Evolutionary conservation across 2,329 filamentous ascomycete genomes (phyloP).

Genomic region (Phoma sp.): DNA sequence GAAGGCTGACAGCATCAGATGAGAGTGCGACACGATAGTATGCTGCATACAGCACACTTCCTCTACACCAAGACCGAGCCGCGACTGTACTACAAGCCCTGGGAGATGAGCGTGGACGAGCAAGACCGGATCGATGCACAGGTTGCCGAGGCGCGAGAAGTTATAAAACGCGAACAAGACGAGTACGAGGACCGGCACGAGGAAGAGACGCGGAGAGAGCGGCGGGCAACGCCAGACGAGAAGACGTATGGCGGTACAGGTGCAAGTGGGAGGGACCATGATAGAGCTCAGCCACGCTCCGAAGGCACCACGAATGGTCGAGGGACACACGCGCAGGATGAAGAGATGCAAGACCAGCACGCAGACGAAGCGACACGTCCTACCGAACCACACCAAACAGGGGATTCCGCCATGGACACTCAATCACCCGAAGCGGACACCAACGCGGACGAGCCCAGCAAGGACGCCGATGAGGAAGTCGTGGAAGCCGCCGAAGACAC

Average conservation of each 20-base stretch:
- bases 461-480: constrained; percentile 70
- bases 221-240: constrained; percentile 18
- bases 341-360: constrained; percentile 37
- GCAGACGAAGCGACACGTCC: constrained; percentile 26
- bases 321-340: constrained; percentile 28
- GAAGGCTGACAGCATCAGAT: constrained; percentile 63
- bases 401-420: constrained; percentile 29
- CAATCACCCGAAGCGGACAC: constrained; percentile 36
- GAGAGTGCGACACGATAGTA: constrained; percentile 74
- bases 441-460: constrained; percentile 45
- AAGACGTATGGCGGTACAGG: constrained; percentile 25
- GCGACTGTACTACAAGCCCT: constrained; percentile 82
- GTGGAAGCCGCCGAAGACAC: constrained; percentile 85
- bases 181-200: constrained; percentile 63
- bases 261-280: constrained; percentile 34
- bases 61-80: constrained; percentile 76
- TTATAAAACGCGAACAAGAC: constrained; percentile 69
- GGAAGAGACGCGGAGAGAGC: constrained; percentile 36
- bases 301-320: constrained; percentile 35
- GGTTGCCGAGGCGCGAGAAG: constrained; percentile 68
- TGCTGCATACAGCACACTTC: constrained; percentile 75
- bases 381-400: constrained; percentile 22
- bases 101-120: constrained; percentile 74
- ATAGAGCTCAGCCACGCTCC: constrained; percentile 24
- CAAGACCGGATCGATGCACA: constrained; percentile 75